phyloP scores from a whole-genome alignment of 352 stramenopile genomes.

The Phytophthora sojae region DNA sequence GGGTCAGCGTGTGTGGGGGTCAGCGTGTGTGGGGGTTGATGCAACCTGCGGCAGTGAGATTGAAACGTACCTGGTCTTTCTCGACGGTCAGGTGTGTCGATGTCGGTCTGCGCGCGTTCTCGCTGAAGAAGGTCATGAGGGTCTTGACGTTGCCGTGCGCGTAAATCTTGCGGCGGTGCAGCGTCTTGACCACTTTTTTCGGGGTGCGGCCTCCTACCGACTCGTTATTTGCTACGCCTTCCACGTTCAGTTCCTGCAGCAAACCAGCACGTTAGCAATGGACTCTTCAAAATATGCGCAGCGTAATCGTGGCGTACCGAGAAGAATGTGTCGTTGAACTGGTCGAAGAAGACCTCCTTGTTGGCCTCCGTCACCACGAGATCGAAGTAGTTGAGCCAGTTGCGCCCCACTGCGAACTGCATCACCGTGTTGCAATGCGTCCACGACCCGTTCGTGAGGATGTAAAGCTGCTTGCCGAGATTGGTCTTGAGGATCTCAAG shows the following conservation, averaged over 20 bases:
- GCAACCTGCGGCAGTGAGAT: neutral
- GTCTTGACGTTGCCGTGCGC: conserved; percentile 52
- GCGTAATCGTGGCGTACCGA: conserved; percentile 26
- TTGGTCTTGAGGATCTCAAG: conserved; percentile 42
- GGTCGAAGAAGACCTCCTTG: conserved; percentile 66
- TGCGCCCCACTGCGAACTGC: conserved; percentile 52
- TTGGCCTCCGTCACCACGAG: conserved; percentile 59
- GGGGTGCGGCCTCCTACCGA: conserved; percentile 3
- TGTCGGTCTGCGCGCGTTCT: conserved; percentile 20
- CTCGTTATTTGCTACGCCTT: conserved; percentile 1
- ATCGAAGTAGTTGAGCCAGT: conserved; percentile 59
- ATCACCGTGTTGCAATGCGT: conserved; percentile 66
- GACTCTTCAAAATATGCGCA: neutral
- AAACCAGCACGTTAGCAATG: neutral
- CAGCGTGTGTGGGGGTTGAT: neutral
- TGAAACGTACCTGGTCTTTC: conserved; percentile 25
- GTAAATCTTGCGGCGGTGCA: conserved; percentile 52
- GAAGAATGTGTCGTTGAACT: conserved; percentile 58
- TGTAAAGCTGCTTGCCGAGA: conserved; percentile 50
- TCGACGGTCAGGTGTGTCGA: conserved; percentile 9
- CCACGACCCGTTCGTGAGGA: conserved; percentile 64
- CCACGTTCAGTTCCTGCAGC: conserved; percentile 15
- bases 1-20: neutral
- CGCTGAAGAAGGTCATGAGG: conserved; percentile 44
- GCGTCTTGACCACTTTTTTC: conserved; percentile 39